Percentiles rank a stretch among this genome's conserved stretches.
phyloP scores from a whole-genome alignment of 2,329 filamentous ascomycete species.

The Apiospora aurea region DNA sequence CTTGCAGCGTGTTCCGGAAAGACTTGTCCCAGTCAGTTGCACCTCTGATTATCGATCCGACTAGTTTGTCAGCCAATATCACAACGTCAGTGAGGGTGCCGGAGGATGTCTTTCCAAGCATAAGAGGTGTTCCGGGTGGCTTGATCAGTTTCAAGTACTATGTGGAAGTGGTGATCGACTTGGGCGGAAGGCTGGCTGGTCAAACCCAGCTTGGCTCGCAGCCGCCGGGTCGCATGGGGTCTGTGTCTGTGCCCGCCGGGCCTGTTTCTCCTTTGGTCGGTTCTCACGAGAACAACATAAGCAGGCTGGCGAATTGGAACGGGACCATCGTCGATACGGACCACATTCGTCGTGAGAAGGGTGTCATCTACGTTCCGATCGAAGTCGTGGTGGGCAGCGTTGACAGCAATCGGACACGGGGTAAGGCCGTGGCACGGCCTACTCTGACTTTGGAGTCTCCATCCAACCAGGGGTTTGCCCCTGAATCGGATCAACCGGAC shows the following conservation, averaged over 20 bases:
- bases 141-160: slow-evolving; percentile 97
- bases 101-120: slow-evolving; percentile 91
- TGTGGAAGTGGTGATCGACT: slow-evolving; percentile 89
- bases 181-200: slow-evolving; percentile 81
- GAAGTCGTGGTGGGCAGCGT: slow-evolving; percentile 87
- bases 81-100: slow-evolving; percentile 86
- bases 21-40: slow-evolving; percentile 89
- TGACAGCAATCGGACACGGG: slow-evolving; percentile 62
- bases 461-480: slow-evolving; percentile 29
- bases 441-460: slow-evolving; percentile 34
- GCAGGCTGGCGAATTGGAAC: slow-evolving; percentile 60
- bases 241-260: slow-evolving; percentile 44
- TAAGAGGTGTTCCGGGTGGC: slow-evolving; percentile 84
- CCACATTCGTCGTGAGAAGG: slow-evolving; percentile 84
- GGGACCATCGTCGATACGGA: slow-evolving; percentile 87
- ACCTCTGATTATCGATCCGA: slow-evolving; percentile 86
- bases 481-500: slow-evolving; percentile 34
- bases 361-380: slow-evolving; percentile 86
- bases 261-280: slow-evolving; percentile 37
- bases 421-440: slow-evolving; percentile 38
- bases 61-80: slow-evolving; percentile 77
- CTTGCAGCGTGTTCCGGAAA: slow-evolving; percentile 93
- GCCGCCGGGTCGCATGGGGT: slow-evolving; percentile 49
- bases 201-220: slow-evolving; percentile 53
- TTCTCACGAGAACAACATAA: slow-evolving; percentile 49